These are phyloP conservation scores for Pseudogymnoascus sp. DNA, from an alignment of 2,329 filamentous ascomycete genomes.

Conservation along the genomic window DNA sequence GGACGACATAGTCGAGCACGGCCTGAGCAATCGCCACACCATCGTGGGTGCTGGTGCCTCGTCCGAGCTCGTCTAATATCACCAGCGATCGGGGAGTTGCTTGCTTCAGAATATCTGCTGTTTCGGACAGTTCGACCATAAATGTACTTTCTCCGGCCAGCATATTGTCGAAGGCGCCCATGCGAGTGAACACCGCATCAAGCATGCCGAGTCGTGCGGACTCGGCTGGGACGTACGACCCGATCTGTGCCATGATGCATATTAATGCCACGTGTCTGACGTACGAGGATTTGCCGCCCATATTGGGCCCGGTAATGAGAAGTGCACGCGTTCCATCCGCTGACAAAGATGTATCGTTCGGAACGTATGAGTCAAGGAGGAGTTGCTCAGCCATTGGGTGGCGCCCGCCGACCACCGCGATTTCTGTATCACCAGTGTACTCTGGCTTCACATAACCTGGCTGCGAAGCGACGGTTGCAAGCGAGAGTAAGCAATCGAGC, in stretches of 20 bases:
- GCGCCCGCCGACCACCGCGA: constrained; percentile 67
- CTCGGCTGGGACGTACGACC: constrained; percentile 82
- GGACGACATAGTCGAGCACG: constrained; percentile 77
- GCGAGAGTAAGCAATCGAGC: constrained; percentile 81
- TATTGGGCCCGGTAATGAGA: constrained; percentile 93
- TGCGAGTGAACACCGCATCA: constrained; percentile 89
- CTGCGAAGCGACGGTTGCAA: constrained; percentile 74
- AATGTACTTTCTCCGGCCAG: constrained; percentile 92
- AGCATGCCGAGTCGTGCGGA: constrained; percentile 69
- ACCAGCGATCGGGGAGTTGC: constrained; percentile 79
- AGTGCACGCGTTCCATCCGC: constrained; percentile 49
- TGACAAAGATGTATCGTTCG: constrained; percentile 73
- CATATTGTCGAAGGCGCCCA: constrained; percentile 93
- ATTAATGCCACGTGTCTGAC: constrained; percentile 89
- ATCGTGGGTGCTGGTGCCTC: constrained; percentile 91
- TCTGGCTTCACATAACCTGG: constrained; percentile 81
- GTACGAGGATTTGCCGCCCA: constrained; percentile 98
- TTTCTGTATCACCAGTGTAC: constrained; percentile 53
- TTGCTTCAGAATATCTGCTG: constrained; percentile 79
- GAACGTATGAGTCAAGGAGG: constrained; percentile 78
- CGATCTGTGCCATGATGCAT: constrained; percentile 87
- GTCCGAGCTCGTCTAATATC: constrained; percentile 88
- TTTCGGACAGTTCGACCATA: constrained; percentile 96
- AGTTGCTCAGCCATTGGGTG: constrained; percentile 96
- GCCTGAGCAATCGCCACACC: constrained; percentile 92